Conservation (phyloP, 495 filamentous ascomycete genomes). For the Penicillium ucsense region DNA sequence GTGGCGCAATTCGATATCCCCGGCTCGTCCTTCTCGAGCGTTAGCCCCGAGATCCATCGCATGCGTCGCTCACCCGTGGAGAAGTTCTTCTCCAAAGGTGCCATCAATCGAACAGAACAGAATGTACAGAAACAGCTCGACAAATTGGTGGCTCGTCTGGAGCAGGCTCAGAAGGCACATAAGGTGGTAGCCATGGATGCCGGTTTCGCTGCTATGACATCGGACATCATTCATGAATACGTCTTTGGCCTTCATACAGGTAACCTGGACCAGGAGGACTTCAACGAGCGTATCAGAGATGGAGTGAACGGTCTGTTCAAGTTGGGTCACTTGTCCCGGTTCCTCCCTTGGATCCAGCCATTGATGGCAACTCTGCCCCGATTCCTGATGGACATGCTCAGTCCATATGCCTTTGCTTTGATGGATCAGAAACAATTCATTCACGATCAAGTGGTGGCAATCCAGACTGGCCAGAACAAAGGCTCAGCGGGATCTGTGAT, state of each 20-base stretch:
- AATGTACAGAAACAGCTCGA: constrained; percentile 10
- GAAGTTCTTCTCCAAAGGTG: constrained; percentile 19
- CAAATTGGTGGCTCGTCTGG: constrained; percentile 7
- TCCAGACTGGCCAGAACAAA: constrained; percentile 1
- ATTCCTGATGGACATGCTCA: constrained; percentile 1
- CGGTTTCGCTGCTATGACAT: constrained; percentile 14
- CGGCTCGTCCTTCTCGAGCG: constrained; percentile 9
- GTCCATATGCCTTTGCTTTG: constrained; percentile 8
- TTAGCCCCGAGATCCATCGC: constrained; percentile 16
- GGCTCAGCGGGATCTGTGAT: constrained; percentile 1
- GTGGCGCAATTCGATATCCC: constrained; percentile 12
- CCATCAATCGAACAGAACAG: constrained; percentile 7
- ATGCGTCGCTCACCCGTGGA: constrained; percentile 16
- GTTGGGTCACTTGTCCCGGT: constrained; percentile 8
- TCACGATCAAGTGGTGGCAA: not conserved
- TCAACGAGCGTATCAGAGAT: constrained; percentile 15
- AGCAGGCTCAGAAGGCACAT: constrained; percentile 3
- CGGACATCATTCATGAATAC: constrained; percentile 20
- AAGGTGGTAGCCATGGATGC: constrained; percentile 13
- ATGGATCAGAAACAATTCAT: constrained; percentile 7
- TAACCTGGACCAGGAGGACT: constrained; percentile 16
- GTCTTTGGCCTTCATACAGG: constrained; percentile 14
- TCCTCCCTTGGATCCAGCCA: constrained; percentile 11
- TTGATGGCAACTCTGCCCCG: constrained; percentile 8
- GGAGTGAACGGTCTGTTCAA: constrained; percentile 13